Percentiles rank a stretch among this genome's conserved stretches.
These are phyloP conservation scores for Poa pratensis DNA, from an alignment of 176 grass and related monocot genomes.

Conservation along the genomic window DNA sequence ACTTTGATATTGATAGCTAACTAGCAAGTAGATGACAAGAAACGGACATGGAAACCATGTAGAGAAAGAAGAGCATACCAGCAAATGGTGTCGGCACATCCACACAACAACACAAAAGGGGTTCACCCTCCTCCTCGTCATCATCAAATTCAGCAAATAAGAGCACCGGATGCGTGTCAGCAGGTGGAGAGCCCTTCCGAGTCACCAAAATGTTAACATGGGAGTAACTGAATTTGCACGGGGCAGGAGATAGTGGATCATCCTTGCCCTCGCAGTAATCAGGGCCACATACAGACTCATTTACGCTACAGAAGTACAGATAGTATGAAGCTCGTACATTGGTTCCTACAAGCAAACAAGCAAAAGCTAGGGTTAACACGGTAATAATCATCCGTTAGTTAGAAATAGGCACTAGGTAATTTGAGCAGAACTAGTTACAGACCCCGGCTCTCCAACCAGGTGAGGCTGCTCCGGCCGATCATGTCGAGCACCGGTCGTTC, in stretches of 20 bases:
- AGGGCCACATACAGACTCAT: conserved; percentile 26
- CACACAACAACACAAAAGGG: too few relatives aligned
- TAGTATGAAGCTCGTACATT: conserved; percentile 32
- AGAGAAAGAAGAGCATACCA: too few relatives aligned
- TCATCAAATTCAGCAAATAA: too few relatives aligned
- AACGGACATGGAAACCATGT: too few relatives aligned
- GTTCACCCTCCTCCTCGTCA: too few relatives aligned
- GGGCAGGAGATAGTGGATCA: neutral
- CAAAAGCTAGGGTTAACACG: neutral
- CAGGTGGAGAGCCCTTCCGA: neutral
- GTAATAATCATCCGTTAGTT: neutral
- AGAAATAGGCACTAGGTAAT: neutral
- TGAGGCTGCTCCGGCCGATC: too few relatives aligned
- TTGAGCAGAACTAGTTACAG: neutral
- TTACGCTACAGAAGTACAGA: conserved; percentile 1
- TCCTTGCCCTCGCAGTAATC: neutral
- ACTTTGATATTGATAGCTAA: too few relatives aligned
- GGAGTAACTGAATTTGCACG: neutral
- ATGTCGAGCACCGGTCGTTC: too few relatives aligned
- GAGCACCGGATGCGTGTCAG: too few relatives aligned
- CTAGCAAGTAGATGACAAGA: too few relatives aligned
- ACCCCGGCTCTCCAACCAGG: neutral
- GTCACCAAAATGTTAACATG: conserved; percentile 24
- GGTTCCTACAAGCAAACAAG: conserved; percentile 26
- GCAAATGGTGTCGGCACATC: too few relatives aligned